phyloP scores from a whole-genome alignment of 1,139 yeast genomes.

The Pichia sp. region DNA sequence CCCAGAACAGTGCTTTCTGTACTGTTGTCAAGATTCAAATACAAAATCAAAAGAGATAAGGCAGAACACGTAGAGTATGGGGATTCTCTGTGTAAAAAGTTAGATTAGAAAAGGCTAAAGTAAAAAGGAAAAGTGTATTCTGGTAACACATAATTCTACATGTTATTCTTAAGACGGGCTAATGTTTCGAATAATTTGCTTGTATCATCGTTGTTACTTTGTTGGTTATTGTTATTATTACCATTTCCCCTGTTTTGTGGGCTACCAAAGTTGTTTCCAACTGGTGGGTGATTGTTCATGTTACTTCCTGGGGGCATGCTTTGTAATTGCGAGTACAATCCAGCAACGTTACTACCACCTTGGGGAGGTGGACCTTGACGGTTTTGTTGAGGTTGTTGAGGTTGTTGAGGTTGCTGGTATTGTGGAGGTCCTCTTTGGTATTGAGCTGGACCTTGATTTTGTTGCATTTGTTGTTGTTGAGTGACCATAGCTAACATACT shows the following conservation, averaged over 20 bases:
- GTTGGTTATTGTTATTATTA: too few species aligned
- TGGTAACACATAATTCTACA: too few species aligned
- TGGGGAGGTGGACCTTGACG: neutral
- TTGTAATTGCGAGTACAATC: slow-evolving; percentile 10
- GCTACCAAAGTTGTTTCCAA: slow-evolving; percentile 19
- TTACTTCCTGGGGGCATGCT: slow-evolving; percentile 5
- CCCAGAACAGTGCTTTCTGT: too few species aligned
- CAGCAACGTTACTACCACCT: slow-evolving; percentile 8
- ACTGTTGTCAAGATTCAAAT: too few species aligned
- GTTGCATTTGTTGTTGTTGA: slow-evolving; percentile 20
- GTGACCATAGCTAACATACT: slow-evolving; percentile 17
- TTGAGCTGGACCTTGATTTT: slow-evolving; percentile 12
- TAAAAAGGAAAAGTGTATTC: neutral
- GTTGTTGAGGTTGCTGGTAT: slow-evolving; percentile 15
- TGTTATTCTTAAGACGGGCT: slow-evolving; percentile 35
- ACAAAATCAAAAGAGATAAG: too few species aligned
- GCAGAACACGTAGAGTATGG: too few species aligned
- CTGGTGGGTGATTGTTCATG: neutral
- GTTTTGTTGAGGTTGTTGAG: slow-evolving; percentile 9
- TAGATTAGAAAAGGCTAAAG: neutral
- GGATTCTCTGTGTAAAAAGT: too few species aligned
- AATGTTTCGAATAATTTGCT: slow-evolving; percentile 34
- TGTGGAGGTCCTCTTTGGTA: slow-evolving; percentile 1
- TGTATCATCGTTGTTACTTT: slow-evolving; percentile 24
- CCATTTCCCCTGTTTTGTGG: slow-evolving; percentile 1